phyloP scores from a whole-genome alignment of 2,329 filamentous ascomycete species.

The Didymella pinodella region DNA sequence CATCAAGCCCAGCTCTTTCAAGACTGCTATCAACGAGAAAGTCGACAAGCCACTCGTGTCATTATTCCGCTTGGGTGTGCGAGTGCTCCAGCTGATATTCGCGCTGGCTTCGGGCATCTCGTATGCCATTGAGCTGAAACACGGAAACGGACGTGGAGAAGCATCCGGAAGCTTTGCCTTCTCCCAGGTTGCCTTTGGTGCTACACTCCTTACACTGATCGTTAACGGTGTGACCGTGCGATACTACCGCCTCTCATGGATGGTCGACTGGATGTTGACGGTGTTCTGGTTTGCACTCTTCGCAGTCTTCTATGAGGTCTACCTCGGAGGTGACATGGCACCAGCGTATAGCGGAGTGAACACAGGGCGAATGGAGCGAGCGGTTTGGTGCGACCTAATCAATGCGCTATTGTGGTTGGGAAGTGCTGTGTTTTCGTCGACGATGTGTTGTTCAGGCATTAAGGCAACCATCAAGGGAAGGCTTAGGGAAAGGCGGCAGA shows the following conservation, averaged over 20 bases:
- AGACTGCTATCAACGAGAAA: constrained; percentile 28
- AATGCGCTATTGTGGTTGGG: constrained; percentile 35
- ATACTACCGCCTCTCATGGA: constrained; percentile 33
- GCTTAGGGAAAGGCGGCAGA: constrained; percentile 16
- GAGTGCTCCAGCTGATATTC: constrained; percentile 35
- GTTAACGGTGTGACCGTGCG: constrained; percentile 31
- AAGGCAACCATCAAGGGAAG: constrained; percentile 31
- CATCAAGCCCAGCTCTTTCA: constrained; percentile 30
- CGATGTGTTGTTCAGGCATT: constrained; percentile 36
- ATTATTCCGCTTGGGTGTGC: constrained; percentile 33
- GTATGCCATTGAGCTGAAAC: constrained; percentile 33
- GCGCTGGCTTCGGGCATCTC: constrained; percentile 36
- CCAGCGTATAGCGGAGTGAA: constrained; percentile 22
- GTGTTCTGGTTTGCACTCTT: constrained; percentile 38
- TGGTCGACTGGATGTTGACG: constrained; percentile 30
- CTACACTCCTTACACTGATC: constrained; percentile 27
- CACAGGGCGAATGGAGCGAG: constrained; percentile 28
- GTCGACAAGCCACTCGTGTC: constrained; percentile 30
- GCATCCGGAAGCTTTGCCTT: constrained; percentile 29
- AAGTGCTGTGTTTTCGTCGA: constrained; percentile 36
- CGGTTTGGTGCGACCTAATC: constrained; percentile 36
- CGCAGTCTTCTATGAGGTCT: constrained; percentile 30
- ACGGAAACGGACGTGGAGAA: constrained; percentile 10
- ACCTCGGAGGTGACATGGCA: constrained; percentile 8
- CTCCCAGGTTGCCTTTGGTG: constrained; percentile 29